Evolutionary conservation across 2,329 filamentous ascomycete genomes (phyloP).

Genomic region (Monilinia polystroma): DNA sequence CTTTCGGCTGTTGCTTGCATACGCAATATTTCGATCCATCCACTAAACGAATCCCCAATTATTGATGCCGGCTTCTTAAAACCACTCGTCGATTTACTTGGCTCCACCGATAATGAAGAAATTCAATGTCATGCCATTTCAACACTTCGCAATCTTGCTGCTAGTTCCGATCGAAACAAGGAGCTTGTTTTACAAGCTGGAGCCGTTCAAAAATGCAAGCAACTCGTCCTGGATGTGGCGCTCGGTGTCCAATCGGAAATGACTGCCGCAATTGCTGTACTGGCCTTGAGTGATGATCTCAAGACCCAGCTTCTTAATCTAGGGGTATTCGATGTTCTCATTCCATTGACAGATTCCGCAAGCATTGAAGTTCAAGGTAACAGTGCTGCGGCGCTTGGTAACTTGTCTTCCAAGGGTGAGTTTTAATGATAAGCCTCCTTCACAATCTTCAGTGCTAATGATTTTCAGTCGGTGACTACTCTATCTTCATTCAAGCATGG

Average conservation of each 20-base stretch:
- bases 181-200: slow-evolving; percentile 95
- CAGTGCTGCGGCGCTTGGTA: slow-evolving; percentile 91
- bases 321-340: slow-evolving; percentile 93
- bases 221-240: slow-evolving; percentile 88
- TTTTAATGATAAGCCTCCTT: slow-evolving; percentile 19
- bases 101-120: slow-evolving; percentile 95
- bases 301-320: slow-evolving; percentile 88
- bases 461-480: slow-evolving; percentile 87
- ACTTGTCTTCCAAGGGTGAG: slow-evolving; percentile 93
- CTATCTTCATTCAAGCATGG: slow-evolving; percentile 95
- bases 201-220: slow-evolving; percentile 97
- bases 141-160: slow-evolving; percentile 89
- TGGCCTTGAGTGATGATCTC: slow-evolving; percentile 92
- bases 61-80: slow-evolving; percentile 96
- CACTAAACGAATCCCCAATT: slow-evolving; percentile 95
- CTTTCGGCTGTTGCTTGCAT: slow-evolving; percentile 97
- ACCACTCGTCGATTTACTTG: slow-evolving; percentile 87
- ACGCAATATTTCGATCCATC: slow-evolving; percentile 97
- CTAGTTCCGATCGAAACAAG: slow-evolving; percentile 97
- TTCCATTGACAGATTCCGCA: slow-evolving; percentile 89
- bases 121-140: slow-evolving; percentile 99
- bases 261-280: slow-evolving; percentile 97
- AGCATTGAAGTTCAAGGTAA: slow-evolving; percentile 99
- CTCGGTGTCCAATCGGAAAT: slow-evolving; percentile 97
- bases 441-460: slow-evolving; percentile 36